Base-by-base conservation (phyloP, 768 basidiomycete species). In the Suillus sp. region DNA sequence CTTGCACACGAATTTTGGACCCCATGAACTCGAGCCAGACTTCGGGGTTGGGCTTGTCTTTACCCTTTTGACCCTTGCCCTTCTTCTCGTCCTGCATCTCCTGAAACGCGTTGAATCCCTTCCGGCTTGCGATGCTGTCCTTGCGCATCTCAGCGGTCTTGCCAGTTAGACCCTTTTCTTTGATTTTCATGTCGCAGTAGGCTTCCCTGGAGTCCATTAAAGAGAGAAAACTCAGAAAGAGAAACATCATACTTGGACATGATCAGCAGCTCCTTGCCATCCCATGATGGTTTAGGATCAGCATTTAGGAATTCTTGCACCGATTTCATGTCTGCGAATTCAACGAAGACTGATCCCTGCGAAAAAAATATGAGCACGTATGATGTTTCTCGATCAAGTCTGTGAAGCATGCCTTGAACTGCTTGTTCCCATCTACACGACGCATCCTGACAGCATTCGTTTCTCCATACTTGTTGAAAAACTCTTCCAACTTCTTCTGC, bases 181-280 rank as follows among this genome's bases (percentile, higher is more conserved):
- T 90, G 76, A 95, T 91, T 78, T 97, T 98, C 95, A 95, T 95
- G 67, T 93, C 87, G 69, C 94, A 94, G 74, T 97, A 97, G 9
- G 81, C 91, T 66, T 88, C 88, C 71, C 92, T 94, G 22, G 20
- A 55, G 11, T n/a, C 4, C 18, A 59, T 20, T 4, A 32, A 37
- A n/a, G 13, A 4, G 35, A 35, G 32, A 27, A 10, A 60, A 45
- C 30, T 9, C 5, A 30, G 38, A 22, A 32, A 57, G 43, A 47
- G 1, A 45, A 38, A 56, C 20, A 5, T 76, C 86, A 62, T 68
- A 93, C 91, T 99, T 99, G 67, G 90, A 83, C 95, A 96, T 96
- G 74, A 84, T 86, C 54, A 91, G 72, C 38, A 98, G 80, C 66
- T 93, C 90, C 18, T 83, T 78, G 34, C 84, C 93, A 13, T 93